Base-by-base conservation (phyloP, 2,329 filamentous ascomycete genomes). In the Cadophora gregata region DNA sequence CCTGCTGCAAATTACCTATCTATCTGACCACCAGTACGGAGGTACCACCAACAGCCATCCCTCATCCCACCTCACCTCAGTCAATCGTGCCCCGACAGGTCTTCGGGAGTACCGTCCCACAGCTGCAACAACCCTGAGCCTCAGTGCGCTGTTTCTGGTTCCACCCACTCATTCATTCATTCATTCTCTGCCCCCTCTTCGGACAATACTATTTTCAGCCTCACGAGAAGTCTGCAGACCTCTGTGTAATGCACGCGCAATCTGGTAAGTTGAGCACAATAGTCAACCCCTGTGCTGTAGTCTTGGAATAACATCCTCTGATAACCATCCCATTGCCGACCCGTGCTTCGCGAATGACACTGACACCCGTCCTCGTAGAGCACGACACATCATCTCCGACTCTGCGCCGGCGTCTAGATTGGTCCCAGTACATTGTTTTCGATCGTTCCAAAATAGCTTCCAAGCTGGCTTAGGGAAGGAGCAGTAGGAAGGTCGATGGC, bases 401-500 rank as follows among this genome's bases (percentile, higher is more conserved):
- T 36, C 59, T 33, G 27, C 1, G 4, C 10, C 21, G 4, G 14
- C 29, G 19, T 16, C 51, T 56, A 21, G 19, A 14, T 56, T 21
- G 19, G 27, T 29, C n/a, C 3, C 29, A 56, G 1, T 7, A 4
- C 19, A 55, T 19, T 33, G 19, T 36, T 2, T 14, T 36, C 19
- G 29, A 12, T 36, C 29, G 12, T 24, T 56, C 29, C 51, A 31
- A 10, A 56, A 56, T 16, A 36, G n/a, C 29, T 21, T 56, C 14
- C 42, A 61, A 47, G 38, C 47, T 38, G 29, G 29, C 47, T 51
- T 19, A 6, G n/a, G 19, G 24, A 10, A 9, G 45, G 47, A 51
- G 45, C 29, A 38, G 27, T 27, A 50, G 45, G 27, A 33, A 48
- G 59, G 45, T 38, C 53, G 42, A 76, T 76, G 74, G 73, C 72